Conservation (phyloP, 1,284 basidiomycete species). For the Papiliotrema laurentii region DNA sequence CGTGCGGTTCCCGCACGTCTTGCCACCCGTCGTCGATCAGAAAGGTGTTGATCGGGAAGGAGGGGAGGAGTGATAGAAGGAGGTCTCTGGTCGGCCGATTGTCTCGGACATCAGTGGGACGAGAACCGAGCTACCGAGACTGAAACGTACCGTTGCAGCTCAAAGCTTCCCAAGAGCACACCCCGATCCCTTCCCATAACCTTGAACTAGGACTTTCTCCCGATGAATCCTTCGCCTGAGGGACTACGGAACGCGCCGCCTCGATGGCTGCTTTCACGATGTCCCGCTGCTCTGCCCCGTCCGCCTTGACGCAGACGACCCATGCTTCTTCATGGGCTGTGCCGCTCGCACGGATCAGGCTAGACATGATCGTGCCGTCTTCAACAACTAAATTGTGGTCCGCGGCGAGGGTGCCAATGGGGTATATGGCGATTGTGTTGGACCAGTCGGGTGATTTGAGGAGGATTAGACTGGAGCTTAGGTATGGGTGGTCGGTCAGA, state of each 20-base stretch:
- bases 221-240: too few species aligned
- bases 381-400: constrained; percentile 16
- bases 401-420: constrained; percentile 14
- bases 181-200: constrained; percentile 19
- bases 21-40: constrained; percentile 42
- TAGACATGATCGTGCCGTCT: constrained; percentile 6
- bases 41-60: constrained; percentile 27
- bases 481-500: constrained; percentile 8
- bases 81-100: constrained; percentile 4
- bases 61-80: constrained; percentile 15
- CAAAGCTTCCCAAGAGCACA: constrained; percentile 21
- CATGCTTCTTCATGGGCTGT: constrained; percentile 7
- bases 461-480: constrained; percentile 11
- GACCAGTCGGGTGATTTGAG: constrained; percentile 11
- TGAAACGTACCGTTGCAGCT: background rate
- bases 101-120: background rate
- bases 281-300: constrained; percentile 5
- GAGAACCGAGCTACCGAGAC: background rate
- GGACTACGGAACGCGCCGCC: too few species aligned
- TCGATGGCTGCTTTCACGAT: constrained; percentile 15
- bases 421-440: constrained; percentile 17
- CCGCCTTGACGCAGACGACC: constrained; percentile 16
- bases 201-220: too few species aligned
- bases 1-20: constrained; percentile 8
- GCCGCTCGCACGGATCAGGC: constrained; percentile 4